Evolutionary conservation across 345 rosid genomes (phyloP), one percentile per base, ranked within the genome.

Genomic region (Pistacia atlantica): DNA sequence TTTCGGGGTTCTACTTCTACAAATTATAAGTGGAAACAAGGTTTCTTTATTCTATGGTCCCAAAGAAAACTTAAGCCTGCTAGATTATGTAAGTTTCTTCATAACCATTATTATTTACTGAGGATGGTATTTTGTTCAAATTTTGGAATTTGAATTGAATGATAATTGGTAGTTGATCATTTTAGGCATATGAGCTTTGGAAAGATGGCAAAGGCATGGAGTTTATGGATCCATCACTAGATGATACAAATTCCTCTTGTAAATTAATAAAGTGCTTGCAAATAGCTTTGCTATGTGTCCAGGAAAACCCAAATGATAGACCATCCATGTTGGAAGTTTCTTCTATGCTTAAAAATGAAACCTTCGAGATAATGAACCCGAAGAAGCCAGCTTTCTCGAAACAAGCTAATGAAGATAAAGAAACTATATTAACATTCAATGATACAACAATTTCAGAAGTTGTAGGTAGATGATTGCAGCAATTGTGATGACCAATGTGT

Each of bases 251-350:
- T 20, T 68, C 42, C 2, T 49, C 38, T 0, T 49, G 57, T 8
- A 68, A 68, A 13, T 49, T 68, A 11, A 49, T 68, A 28, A 68
- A 57, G 12, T 68, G 71, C n/a, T 8, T 68, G 71, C 72, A 68
- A 28, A 49, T 68, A 25, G 72, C 58, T 68, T 11, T 68, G 11
- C 11, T 68, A 28, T 67, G 71, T 48, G 71, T 67, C 11, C 71
- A 67, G 57, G 57, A 67, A 1, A 48, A 16, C 22, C 72, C 72
- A 49, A 51, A 49, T 25, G 72, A 68, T 28, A 68, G 72, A 68
- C 59, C 72, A 12, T 48, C 72, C 58, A 51, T 49, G 72, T 28
- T 68, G 22, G 42, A 68, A 49, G 57, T 68, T 25, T 49, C 0
- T 10, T 25, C 72, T 4, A 12, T 25, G n/a, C 58, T 68, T 2